Conservation (phyloP, 2,329 filamentous ascomycete genomes). For the Apiospora rasikravindrae region DNA sequence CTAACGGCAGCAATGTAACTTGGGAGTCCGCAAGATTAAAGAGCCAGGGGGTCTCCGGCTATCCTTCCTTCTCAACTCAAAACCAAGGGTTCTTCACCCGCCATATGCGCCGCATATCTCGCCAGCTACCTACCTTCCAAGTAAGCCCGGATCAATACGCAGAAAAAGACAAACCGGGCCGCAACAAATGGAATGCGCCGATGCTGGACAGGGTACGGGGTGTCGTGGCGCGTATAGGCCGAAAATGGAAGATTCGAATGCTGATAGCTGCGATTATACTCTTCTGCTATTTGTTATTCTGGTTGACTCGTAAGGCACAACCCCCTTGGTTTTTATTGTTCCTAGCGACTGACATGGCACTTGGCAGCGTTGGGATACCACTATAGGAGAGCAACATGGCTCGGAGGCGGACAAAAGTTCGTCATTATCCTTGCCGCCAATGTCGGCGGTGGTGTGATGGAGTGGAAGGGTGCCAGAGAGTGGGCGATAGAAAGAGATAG, state of each 20-base stretch:
- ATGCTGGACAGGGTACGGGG: conserved; percentile 53
- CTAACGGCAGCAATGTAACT: conserved; percentile 65
- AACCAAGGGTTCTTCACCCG: conserved; percentile 88
- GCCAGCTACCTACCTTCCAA: conserved; percentile 76
- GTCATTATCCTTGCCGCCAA: conserved; percentile 95
- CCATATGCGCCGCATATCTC: conserved; percentile 81
- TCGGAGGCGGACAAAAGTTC: conserved; percentile 87
- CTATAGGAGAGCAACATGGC: conserved; percentile 74
- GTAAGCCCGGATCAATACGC: conserved; percentile 57
- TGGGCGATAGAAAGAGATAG: conserved; percentile 99
- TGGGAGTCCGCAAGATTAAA: conserved; percentile 86
- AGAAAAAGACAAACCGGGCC: conserved; percentile 79
- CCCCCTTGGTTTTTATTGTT: background rate
- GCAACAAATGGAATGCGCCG: conserved; percentile 59
- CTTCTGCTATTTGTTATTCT: conserved; percentile 68
- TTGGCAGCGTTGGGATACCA: conserved; percentile 56
- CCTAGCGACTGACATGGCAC: conserved; percentile 32
- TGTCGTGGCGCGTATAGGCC: conserved; percentile 58
- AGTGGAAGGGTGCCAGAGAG: conserved; percentile 96
- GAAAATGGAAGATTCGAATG: conserved; percentile 69
- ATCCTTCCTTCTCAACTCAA: conserved; percentile 79
- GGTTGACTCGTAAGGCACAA: conserved; percentile 66
- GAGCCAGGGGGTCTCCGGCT: conserved; percentile 74
- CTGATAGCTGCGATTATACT: conserved; percentile 65
- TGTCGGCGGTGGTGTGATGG: conserved; percentile 95